Conservation (phyloP, 371 early-diverging fungal species). For the Mucor piriformis region DNA sequence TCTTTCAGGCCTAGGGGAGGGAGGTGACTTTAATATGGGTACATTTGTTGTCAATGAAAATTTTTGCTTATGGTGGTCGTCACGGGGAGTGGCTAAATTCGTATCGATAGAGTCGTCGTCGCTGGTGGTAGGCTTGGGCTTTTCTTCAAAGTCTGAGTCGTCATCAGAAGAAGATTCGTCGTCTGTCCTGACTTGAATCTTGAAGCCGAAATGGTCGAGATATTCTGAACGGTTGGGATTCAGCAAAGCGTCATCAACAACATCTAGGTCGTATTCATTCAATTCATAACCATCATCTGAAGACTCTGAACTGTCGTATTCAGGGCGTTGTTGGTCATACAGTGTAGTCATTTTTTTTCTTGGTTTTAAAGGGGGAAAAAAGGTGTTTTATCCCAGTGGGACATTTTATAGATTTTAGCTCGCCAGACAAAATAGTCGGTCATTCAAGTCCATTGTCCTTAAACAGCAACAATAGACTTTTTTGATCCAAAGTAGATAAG, state of each 20-base stretch:
- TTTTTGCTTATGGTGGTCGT: background rate
- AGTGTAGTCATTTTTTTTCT: constrained; percentile 8
- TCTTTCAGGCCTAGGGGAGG: background rate
- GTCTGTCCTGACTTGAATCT: constrained; percentile 47
- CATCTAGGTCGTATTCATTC: constrained; percentile 44
- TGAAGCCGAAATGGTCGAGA: constrained; percentile 49
- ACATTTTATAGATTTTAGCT: too few relatives aligned
- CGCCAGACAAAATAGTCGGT: background rate
- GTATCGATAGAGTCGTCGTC: constrained; percentile 14
- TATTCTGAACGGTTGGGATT: constrained; percentile 43
- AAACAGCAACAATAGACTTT: background rate
- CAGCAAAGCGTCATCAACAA: constrained; percentile 43
- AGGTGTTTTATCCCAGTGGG: too few relatives aligned
- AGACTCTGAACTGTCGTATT: constrained; percentile 4
- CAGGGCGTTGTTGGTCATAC: constrained; percentile 9
- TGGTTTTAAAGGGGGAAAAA: too few relatives aligned
- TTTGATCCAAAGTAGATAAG: too few relatives aligned
- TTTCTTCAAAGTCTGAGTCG: constrained; percentile 26
- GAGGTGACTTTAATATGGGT: constrained; percentile 21
- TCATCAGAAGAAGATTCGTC: constrained; percentile 41
- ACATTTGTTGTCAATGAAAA: background rate
- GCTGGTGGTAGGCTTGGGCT: constrained; percentile 1
- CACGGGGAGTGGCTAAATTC: constrained; percentile 10
- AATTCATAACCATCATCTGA: constrained; percentile 17
- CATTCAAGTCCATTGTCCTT: background rate